These are phyloP conservation scores for Aspergillus egyptiacus DNA, from an alignment of 495 filamentous ascomycete species.

Conservation along the genomic window DNA sequence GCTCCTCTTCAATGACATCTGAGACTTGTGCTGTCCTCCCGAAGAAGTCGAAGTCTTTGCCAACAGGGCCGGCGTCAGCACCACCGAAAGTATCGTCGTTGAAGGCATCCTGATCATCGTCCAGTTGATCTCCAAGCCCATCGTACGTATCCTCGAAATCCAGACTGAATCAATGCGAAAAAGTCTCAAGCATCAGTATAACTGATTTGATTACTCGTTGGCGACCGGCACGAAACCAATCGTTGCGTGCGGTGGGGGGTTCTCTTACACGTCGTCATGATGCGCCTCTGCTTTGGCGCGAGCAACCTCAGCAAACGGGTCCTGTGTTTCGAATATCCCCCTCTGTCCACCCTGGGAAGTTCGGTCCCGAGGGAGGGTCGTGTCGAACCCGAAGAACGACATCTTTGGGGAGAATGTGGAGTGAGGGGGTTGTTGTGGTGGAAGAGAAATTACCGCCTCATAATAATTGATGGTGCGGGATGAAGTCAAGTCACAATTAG, in stretches of 20 bases:
- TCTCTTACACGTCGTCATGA: constrained; percentile 62
- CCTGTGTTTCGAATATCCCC: constrained; percentile 78
- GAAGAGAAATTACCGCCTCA: constrained; percentile 20
- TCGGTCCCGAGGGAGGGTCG: constrained; percentile 56
- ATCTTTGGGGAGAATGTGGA: constrained; percentile 36
- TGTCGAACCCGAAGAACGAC: constrained; percentile 88
- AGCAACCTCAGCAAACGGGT: constrained; percentile 84
- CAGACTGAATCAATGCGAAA: constrained; percentile 42
- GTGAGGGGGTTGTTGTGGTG: constrained; percentile 14
- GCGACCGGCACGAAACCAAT: neutral
- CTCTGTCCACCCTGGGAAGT: constrained; percentile 46
- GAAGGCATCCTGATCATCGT: constrained; percentile 89
- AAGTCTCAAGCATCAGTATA: constrained; percentile 9
- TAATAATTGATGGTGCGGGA: constrained; percentile 27
- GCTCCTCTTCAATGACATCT: constrained; percentile 81
- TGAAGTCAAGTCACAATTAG: constrained; percentile 20
- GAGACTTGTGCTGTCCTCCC: constrained; percentile 82
- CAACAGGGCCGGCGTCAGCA: constrained; percentile 46
- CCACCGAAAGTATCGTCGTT: constrained; percentile 97
- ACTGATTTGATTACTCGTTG: neutral
- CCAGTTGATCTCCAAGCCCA: constrained; percentile 83
- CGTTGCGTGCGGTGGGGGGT: constrained; percentile 4
- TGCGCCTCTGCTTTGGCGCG: constrained; percentile 32
- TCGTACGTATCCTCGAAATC: constrained; percentile 99
- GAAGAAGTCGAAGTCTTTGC: constrained; percentile 97